phyloP scores from a whole-genome alignment of 225 moss, liverwort and hornwort species.

The Physcomitrium patens region DNA sequence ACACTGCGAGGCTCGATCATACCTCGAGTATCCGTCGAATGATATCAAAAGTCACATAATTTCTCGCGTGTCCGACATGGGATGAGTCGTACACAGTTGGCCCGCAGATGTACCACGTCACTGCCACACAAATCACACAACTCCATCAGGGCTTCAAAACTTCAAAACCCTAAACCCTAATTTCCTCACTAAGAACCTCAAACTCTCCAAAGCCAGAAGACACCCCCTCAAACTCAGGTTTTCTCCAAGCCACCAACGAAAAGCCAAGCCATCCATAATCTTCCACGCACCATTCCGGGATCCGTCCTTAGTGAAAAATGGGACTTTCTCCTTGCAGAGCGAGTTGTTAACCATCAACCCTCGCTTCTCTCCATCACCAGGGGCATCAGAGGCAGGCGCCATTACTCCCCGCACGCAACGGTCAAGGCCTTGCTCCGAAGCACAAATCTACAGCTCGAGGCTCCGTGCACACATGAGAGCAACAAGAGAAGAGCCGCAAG shows the following conservation, averaged over 20 bases:
- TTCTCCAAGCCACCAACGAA: not conserved
- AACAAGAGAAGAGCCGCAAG: no score
- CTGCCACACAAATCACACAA: constrained; percentile 47
- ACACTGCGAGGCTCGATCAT: not conserved
- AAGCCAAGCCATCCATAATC: not conserved
- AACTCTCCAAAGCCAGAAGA: no score
- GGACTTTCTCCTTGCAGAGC: constrained; percentile 50
- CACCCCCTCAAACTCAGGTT: no score
- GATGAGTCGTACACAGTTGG: constrained; percentile 94
- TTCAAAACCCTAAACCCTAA: constrained; percentile 6
- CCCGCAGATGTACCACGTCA: constrained; percentile 97
- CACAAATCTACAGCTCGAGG: no score
- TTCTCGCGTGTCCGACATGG: constrained; percentile 91
- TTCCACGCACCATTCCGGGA: constrained; percentile 42
- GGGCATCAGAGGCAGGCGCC: not conserved
- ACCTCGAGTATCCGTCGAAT: constrained; percentile 94
- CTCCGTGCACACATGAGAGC: no score
- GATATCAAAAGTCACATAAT: constrained; percentile 93
- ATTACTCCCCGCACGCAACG: no score
- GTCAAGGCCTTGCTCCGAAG: no score
- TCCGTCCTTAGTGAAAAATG: constrained; percentile 54
- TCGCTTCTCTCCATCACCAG: constrained; percentile 3
- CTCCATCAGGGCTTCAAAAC: not conserved
- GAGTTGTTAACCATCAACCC: constrained; percentile 52
- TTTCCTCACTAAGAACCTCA: no score